Base-by-base conservation (phyloP, 257 asterid genomes). In the Jaltomata sinuosa region DNA sequence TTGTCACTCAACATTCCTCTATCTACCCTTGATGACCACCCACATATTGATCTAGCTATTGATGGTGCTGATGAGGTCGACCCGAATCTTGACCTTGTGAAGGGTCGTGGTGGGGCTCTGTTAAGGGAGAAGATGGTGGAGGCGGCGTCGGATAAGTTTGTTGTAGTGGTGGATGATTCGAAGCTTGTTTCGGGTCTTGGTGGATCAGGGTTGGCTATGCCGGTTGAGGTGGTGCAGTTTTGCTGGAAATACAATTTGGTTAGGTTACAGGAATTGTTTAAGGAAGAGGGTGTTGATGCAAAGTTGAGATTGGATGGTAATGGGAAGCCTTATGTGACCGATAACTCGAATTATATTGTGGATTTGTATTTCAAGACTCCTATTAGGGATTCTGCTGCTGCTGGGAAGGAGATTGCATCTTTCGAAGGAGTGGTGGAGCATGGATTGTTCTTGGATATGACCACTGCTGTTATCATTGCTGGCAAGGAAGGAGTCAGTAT, bases 11-110 rank as follows among this genome's bases (percentile, higher is more conserved):
- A 89, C 25, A 93, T 93, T 79, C 96, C 97, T 0, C 88, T 92
- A 14, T 88, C 97, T 79, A 91, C 93, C 2, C 93, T 93, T 85
- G 93, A 92, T 62, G 84, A 89, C n/a, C 94, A 92, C 82, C 97
- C 96, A n/a, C 83, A 88, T 50, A 80, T 94, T 36, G 98, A 94
- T 83, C 91, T 94, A 64, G 98, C 97, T 47, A 93, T 94, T 31
- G 98, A 94, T 90, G 98, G 98, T 8, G 98, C 99, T 22, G 98
- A 95, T 87, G 99, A 95, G 89, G 99, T 95, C 18, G 98, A 95
- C 86, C 97, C 98, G 0, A 87, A 91, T 87, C 98, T 96, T 8
- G 97, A 94, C 84, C 93, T 96, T 3, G 98, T 96, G 32, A 96
- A 96, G 86, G 99, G 99, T 59, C 96, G 99, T 4, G 98, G 99